Conservation (phyloP, 352 stramenopile species). For the Phytophthora meadii region DNA sequence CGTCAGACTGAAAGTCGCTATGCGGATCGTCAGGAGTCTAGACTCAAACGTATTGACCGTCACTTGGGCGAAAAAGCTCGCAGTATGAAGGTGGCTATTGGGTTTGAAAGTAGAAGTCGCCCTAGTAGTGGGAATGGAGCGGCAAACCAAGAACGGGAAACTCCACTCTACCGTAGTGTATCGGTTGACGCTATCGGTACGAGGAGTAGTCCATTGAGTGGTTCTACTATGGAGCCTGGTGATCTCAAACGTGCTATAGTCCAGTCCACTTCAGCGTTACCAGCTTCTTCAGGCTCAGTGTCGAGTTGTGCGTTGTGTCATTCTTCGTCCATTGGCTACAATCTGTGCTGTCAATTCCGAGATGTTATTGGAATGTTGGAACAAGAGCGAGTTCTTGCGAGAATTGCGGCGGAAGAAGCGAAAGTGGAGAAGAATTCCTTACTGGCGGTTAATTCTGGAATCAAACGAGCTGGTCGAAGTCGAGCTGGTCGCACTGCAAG, state of each 20-base stretch:
- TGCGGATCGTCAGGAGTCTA: conserved; percentile 44
- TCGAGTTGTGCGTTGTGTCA: conserved; percentile 54
- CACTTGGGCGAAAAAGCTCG: conserved; percentile 57
- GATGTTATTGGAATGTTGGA: conserved; percentile 55
- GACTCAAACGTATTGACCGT: conserved; percentile 46
- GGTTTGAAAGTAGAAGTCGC: conserved; percentile 11
- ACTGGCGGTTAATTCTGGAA: background rate
- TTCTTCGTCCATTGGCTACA: conserved; percentile 67
- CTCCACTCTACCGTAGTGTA: conserved; percentile 5
- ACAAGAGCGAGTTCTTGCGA: conserved; percentile 34
- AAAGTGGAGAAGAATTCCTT: background rate
- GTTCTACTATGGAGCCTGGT: background rate
- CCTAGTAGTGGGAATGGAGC: conserved; percentile 7
- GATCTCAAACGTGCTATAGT: background rate
- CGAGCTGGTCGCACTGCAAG: conserved; percentile 16
- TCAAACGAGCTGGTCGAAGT: conserved; percentile 17
- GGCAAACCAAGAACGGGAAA: background rate
- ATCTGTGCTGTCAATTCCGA: conserved; percentile 69
- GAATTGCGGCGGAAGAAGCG: background rate
- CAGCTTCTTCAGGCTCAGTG: background rate
- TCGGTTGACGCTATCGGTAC: conserved; percentile 14
- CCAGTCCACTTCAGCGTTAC: background rate
- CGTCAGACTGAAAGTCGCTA: conserved; percentile 52
- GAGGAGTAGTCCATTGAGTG: background rate
- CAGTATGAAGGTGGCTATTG: conserved; percentile 43